Base-by-base conservation (phyloP, 805 yeast genomes). In the Metschnikowia anglica region DNA sequence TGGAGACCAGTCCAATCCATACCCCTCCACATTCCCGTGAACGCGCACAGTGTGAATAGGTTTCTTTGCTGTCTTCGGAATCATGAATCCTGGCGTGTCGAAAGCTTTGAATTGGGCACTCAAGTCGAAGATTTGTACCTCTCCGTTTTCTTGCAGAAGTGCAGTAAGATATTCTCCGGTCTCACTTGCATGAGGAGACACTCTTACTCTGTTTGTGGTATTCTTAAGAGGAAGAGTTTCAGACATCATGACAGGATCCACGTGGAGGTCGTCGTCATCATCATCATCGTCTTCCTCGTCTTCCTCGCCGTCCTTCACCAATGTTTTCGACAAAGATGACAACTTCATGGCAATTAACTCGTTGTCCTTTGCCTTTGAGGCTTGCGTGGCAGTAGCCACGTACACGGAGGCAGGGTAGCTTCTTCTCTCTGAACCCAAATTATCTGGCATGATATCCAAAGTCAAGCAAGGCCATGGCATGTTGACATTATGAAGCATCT, bases 391-490 rank as follows among this genome's bases (percentile, higher is more conserved):
- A 2, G 97, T 86, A 10, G 95, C 81, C 44, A 90, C 64, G 59
- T 87, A 86, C 57, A 89, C 71, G 2, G 93, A 76, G 31, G 95
- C 96, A 3, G 99, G 99, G 58, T 81, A 93, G 33, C 77, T 76
- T 67, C 96, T 79, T 70, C 99, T 83, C 64, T 89, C 97, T 38
- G 77, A 72, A 9, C 99, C 99, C 46, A 87, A 72, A 39, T 73
- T 71, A 61, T 93, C 99, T 5, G 96, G 96, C 40, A 93, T 68
- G 16, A 93, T 70, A 59, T 91, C 98, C 47, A 93, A 73, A 3
- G 97, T 88, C 60, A 93, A 69, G 68, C 97, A 89, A 10, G 99
- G 98, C 98, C 98, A 93, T 56, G 96, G 95, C 65, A 91, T 70
- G 63, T 87, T 87, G 46, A 91, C 88, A 56, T 86, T 87, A 65